These are phyloP conservation scores for Actinomortierella wolfii DNA, from an alignment of 371 early-diverging fungal species.

Conservation along the genomic window DNA sequence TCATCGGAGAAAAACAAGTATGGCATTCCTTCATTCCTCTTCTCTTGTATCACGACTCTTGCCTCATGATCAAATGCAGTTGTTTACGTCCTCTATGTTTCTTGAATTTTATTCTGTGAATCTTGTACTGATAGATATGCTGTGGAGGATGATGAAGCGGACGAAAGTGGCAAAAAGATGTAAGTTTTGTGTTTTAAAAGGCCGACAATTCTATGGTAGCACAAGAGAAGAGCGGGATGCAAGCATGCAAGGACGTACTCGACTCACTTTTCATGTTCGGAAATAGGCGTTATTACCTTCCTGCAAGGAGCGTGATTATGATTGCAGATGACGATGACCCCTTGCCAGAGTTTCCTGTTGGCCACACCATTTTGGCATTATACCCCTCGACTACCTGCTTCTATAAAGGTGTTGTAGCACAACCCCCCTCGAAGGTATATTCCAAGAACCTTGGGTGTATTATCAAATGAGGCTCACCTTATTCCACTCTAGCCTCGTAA, in stretches of 20 bases:
- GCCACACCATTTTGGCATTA: slow-evolving; percentile 77
- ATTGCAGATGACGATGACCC: slow-evolving; percentile 58
- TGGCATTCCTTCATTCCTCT: neutral
- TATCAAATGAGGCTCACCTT: too few relatives aligned
- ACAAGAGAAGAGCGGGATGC: too few relatives aligned
- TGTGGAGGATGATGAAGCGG: slow-evolving; percentile 79
- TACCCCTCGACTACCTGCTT: slow-evolving; percentile 89
- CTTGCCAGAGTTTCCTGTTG: slow-evolving; percentile 61
- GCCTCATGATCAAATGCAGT: too few relatives aligned
- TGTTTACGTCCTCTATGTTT: too few relatives aligned
- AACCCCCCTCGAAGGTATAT: slow-evolving; percentile 71
- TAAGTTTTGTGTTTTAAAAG: slow-evolving; percentile 45
- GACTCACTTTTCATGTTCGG: neutral
- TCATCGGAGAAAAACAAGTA: slow-evolving; percentile 69
- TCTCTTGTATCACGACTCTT: too few relatives aligned
- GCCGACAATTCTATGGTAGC: neutral
- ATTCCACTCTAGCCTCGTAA: too few relatives aligned
- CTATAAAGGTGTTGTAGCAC: slow-evolving; percentile 76
- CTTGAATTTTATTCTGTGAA: neutral
- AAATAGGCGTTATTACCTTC: slow-evolving; percentile 63
- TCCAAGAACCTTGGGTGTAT: too few relatives aligned
- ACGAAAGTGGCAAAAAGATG: slow-evolving; percentile 67
- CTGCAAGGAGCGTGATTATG: slow-evolving; percentile 65
- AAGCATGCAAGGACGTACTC: too few relatives aligned
- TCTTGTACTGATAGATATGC: slow-evolving; percentile 63